phyloP scores from a whole-genome alignment of 2,329 filamentous ascomycete species.

The Fusarium equiseti region DNA sequence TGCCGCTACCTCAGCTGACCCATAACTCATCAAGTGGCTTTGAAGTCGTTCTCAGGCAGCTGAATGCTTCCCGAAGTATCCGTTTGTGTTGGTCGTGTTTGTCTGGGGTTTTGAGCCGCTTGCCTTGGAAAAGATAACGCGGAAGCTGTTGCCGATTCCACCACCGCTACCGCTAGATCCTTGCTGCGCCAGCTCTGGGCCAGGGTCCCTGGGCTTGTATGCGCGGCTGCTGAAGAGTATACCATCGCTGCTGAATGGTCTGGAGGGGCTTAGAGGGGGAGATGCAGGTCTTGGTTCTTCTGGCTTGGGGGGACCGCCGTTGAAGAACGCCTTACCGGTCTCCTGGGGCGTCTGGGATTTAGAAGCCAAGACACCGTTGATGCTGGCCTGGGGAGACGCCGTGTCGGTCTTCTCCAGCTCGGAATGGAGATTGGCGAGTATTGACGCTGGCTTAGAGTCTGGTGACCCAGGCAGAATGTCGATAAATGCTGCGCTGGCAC shows the following conservation, averaged over 20 bases:
- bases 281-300: background rate
- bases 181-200: background rate
- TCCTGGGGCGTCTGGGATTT: background rate
- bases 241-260: background rate
- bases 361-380: background rate
- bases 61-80: background rate
- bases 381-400: background rate
- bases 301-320: background rate
- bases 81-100: background rate
- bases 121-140: background rate
- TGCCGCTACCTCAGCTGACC: background rate
- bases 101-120: background rate
- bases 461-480: background rate
- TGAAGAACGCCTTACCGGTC: background rate
- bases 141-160: background rate
- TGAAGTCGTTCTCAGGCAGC: background rate
- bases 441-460: background rate
- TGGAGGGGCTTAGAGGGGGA: background rate
- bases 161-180: background rate
- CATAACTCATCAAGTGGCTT: background rate
- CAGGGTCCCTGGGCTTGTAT: background rate
- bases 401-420: background rate
- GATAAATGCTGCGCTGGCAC: background rate
- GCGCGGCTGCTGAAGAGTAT: background rate
- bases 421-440: background rate